These are phyloP conservation scores for Solanum chacoense DNA, from an alignment of 305 asterid genomes.

Conservation along the genomic window DNA sequence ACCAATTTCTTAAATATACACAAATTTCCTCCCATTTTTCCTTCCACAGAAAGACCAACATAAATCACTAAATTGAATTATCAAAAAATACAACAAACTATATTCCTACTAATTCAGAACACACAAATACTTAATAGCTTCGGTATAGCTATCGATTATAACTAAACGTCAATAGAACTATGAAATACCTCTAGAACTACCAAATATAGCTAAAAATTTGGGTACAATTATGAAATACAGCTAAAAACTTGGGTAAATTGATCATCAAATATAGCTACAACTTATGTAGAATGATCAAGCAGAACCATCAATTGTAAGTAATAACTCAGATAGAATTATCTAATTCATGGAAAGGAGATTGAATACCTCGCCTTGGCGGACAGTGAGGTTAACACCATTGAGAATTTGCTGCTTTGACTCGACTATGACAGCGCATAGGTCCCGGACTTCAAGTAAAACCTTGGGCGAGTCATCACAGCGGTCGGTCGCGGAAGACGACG, in stretches of 20 bases:
- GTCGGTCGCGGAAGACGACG: slow-evolving; percentile 29
- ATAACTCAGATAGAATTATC: background rate
- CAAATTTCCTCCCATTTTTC: background rate
- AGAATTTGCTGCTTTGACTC: slow-evolving; percentile 65
- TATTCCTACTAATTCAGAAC: background rate
- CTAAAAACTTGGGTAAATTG: background rate
- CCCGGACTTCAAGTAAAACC: slow-evolving; percentile 73
- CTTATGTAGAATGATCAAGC: background rate
- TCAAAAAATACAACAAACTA: background rate
- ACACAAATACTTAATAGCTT: background rate
- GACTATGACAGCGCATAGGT: slow-evolving; percentile 54
- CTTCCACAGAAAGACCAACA: background rate
- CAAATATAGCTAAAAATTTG: background rate
- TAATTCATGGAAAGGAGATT: background rate
- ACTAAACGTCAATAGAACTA: background rate
- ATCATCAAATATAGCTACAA: background rate
- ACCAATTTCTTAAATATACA: background rate
- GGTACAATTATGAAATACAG: background rate
- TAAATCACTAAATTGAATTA: background rate
- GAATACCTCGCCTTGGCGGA: slow-evolving; percentile 79
- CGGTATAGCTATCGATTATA: background rate
- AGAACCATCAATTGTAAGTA: background rate
- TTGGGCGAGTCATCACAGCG: slow-evolving; percentile 21
- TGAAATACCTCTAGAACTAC: background rate
- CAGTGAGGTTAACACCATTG: slow-evolving; percentile 80